Conservation (phyloP, 345 rosid genomes). For the Sapria himalayana region DNA sequence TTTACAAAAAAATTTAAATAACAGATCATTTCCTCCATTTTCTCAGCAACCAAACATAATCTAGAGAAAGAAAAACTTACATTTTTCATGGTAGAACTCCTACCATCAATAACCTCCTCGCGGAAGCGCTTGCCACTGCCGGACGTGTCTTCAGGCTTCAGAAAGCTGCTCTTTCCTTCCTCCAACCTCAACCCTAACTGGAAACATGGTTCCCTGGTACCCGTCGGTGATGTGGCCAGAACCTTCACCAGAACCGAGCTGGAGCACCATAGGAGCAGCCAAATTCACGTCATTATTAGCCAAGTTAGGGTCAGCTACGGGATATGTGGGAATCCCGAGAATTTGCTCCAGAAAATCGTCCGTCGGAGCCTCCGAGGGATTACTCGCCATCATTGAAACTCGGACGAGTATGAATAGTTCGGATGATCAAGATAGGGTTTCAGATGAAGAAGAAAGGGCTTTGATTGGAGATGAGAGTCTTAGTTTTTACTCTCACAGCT, state of each 20-base stretch:
- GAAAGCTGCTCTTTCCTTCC: slow-evolving; percentile 64
- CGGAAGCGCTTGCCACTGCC: slow-evolving; percentile 64
- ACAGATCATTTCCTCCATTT: no score
- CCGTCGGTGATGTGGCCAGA: slow-evolving; percentile 33
- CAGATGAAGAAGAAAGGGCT: no score
- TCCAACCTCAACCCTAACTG: slow-evolving; percentile 77
- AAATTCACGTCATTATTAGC: slow-evolving; percentile 25
- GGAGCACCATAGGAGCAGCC: slow-evolving; percentile 63
- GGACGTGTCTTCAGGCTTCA: slow-evolving; percentile 60
- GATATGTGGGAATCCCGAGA: slow-evolving; percentile 52
- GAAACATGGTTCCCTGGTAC: slow-evolving; percentile 73
- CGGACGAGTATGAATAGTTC: no score
- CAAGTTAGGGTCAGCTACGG: slow-evolving; percentile 33
- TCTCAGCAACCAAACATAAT: slow-evolving; percentile 7
- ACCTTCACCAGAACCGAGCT: slow-evolving; percentile 62
- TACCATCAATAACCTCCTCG: slow-evolving; percentile 44
- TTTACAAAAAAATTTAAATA: no score
- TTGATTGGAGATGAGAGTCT: no score
- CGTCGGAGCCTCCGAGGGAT: slow-evolving; percentile 34
- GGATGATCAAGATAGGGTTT: no score
- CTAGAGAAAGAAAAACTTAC: slow-evolving; percentile 24
- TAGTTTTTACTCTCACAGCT: no score
- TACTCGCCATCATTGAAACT: slow-evolving; percentile 56
- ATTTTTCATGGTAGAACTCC: slow-evolving; percentile 42
- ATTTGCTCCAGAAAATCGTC: slow-evolving; percentile 94